Evolutionary conservation across 2,329 filamentous ascomycete species (phyloP), one percentile per base, ranked within the genome.

Genomic region (Nemania sp.): DNA sequence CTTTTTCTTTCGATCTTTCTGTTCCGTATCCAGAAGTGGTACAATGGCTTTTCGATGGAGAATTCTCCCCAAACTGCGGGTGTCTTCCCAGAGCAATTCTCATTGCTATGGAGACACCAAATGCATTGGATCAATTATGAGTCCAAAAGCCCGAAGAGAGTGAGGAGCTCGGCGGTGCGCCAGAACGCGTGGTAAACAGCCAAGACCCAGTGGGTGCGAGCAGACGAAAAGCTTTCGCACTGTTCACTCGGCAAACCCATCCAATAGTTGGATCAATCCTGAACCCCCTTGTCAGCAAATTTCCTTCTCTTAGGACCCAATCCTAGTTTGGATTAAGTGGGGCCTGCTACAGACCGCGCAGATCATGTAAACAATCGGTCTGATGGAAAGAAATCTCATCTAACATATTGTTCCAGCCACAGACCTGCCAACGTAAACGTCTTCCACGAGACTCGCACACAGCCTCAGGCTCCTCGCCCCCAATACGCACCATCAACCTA

Each of bases 401-500:
- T 61, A 58, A 60, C 14, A 6, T 52, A 23, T 3, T 30, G 6
- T 19, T 41, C 48, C 54, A 61, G 62, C 62, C 56, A 57, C 63
- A 75, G 69, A 66, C 75, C 73, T 67, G 68, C 62, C 37, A 57
- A 61, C 56, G 57, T 62, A 12, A 61, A 60, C 61, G 58, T 63
- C 51, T 62, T 61, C 55, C 50, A 63, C 36, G 64, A 64, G 42
- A 52, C 56, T 48, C 57, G 52, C 48, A 63, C 52, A 60, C 60
- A 30, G n/a, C 65, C 33, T 54, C 57, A 64, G 24, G 61, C 59
- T 46, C 46, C 43, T 19, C 61, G 55, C 52, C 59, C 58, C 31
- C 28, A 54, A 28, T 45, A 24, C 43, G 52, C 58, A 30, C 46
- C 61, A 51, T 68, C 73, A 67, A 67, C 64, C 67, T 85, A 83